Evolutionary conservation across 495 filamentous ascomycete species (phyloP).

Genomic region (Friedmanniomyces endolithicus): DNA sequence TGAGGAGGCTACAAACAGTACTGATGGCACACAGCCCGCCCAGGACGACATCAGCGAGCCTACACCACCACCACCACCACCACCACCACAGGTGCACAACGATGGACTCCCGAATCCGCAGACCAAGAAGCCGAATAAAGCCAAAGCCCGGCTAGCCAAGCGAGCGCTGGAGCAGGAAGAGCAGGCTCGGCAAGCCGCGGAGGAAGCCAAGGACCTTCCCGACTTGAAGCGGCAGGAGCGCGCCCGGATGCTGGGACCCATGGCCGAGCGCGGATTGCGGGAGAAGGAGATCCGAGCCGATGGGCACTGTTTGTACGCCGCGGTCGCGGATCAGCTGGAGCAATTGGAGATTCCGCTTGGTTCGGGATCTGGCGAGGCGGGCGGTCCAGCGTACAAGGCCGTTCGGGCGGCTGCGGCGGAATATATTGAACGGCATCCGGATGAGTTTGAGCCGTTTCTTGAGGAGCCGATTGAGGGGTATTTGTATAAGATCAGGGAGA

Average conservation of each 20-base stretch:
- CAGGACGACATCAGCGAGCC: conserved; percentile 17
- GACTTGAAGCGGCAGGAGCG: conserved; percentile 64
- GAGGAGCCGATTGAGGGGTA: conserved; percentile 71
- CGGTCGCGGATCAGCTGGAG: conserved; percentile 71
- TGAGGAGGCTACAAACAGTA: conserved; percentile 4
- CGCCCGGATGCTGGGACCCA: conserved; percentile 50
- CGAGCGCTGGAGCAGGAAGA: conserved; percentile 74
- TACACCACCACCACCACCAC: no score
- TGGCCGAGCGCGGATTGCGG: conserved; percentile 47
- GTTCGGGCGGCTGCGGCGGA: conserved; percentile 47
- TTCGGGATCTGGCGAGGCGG: conserved; percentile 31
- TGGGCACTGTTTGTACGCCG: conserved; percentile 92
- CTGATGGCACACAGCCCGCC: conserved; percentile 3
- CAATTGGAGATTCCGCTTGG: conserved; percentile 33
- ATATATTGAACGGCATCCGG: conserved; percentile 44
- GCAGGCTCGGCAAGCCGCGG: conserved; percentile 48
- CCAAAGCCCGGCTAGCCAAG: conserved; percentile 81
- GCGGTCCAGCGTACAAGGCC: conserved; percentile 33
- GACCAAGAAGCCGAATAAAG: conserved; percentile 69
- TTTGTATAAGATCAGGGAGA: conserved; percentile 63
- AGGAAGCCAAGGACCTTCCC: conserved; percentile 61
- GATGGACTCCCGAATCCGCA: background rate
- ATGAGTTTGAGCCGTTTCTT: conserved; percentile 59
- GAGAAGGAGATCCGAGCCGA: conserved; percentile 79
- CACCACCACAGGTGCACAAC: background rate